Evolutionary conservation across 2,329 filamentous ascomycete genomes (phyloP).

Genomic region (Epichloe sp.): DNA sequence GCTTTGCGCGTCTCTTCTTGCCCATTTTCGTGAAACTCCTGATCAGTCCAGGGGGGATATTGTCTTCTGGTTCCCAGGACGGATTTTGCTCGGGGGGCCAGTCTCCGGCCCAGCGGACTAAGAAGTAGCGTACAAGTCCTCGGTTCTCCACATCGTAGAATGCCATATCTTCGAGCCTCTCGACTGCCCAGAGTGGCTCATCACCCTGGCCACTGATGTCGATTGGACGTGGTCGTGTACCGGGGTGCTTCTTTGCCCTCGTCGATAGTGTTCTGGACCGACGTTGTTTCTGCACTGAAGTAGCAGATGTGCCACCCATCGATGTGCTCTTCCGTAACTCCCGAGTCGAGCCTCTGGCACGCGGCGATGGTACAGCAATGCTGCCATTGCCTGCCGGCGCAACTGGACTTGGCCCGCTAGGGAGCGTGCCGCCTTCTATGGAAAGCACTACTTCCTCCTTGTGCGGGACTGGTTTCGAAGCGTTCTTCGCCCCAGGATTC

Average conservation of each 20-base stretch:
- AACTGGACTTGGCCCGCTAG: neutral
- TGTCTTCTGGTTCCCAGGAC: conserved; percentile 43
- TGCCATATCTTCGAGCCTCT: conserved; percentile 29
- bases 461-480: neutral
- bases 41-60: conserved; percentile 30
- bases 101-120: conserved; percentile 42
- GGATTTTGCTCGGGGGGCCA: conserved; percentile 44
- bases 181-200: conserved; percentile 28
- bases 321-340: neutral
- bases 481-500: neutral
- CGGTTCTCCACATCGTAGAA: conserved; percentile 23
- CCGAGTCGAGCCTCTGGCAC: neutral
- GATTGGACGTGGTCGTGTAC: neutral
- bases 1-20: conserved; percentile 12
- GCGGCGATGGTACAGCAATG: neutral
- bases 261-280: neutral
- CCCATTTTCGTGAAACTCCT: conserved; percentile 24
- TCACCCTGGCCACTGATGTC: conserved; percentile 2
- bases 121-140: conserved; percentile 29
- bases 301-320: neutral
- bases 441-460: neutral
- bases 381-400: neutral
- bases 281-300: conserved; percentile 1
- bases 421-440: neutral
- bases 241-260: neutral